Percentiles rank a stretch among this genome's conserved stretches.
These are phyloP conservation scores for Colletotrichum falcatum DNA, from an alignment of 2,329 filamentous ascomycete species.

Conservation along the genomic window DNA sequence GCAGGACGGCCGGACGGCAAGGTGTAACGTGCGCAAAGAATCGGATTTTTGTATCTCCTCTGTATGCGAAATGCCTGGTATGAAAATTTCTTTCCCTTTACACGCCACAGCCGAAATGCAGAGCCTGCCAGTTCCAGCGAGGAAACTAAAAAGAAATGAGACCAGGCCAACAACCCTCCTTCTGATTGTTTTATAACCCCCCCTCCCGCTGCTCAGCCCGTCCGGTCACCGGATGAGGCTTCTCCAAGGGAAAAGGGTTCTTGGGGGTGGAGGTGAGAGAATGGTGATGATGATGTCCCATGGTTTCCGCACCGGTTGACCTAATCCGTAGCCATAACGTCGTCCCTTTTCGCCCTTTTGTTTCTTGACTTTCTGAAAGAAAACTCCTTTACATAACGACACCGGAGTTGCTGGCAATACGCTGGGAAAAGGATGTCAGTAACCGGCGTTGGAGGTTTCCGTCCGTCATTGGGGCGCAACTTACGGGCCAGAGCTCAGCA, in stretches of 20 bases:
- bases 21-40: slow-evolving; percentile 42
- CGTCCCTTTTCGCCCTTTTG: slow-evolving; percentile 41
- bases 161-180: slow-evolving; percentile 38
- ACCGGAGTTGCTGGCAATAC: slow-evolving; percentile 99
- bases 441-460: not conserved
- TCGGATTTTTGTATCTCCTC: slow-evolving; percentile 51
- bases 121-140: slow-evolving; percentile 60
- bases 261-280: not conserved
- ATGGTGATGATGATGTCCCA: slow-evolving; percentile 32
- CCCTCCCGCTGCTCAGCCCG: slow-evolving; percentile 15
- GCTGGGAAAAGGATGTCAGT: slow-evolving; percentile 65
- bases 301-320: slow-evolving; percentile 41
- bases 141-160: slow-evolving; percentile 47
- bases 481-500: slow-evolving; percentile 98
- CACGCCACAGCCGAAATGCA: slow-evolving; percentile 67
- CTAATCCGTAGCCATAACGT: slow-evolving; percentile 42
- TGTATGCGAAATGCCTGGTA: slow-evolving; percentile 64
- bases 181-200: slow-evolving; percentile 22
- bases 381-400: slow-evolving; percentile 91
- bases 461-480: slow-evolving; percentile 51
- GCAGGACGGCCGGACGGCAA: not conserved
- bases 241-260: slow-evolving; percentile 10
- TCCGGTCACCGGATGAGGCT: slow-evolving; percentile 3
- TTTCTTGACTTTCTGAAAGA: slow-evolving; percentile 40
- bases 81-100: slow-evolving; percentile 61